Conservation (phyloP, 805 yeast genomes). For the Nakazawaea peltata region DNA sequence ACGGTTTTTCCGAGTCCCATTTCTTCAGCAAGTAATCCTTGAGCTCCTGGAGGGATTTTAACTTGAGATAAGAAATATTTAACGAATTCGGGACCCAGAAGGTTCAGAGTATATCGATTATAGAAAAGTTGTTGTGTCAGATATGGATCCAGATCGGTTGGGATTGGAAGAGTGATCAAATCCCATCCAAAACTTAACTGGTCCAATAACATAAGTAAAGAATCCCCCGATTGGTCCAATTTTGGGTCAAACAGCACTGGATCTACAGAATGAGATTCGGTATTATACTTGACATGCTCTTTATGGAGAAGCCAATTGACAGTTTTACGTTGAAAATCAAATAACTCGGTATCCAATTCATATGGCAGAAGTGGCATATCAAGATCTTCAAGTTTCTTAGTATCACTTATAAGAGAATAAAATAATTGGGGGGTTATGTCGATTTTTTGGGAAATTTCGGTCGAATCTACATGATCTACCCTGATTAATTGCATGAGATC, state of each 20-base stretch:
- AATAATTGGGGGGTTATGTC: too few species aligned
- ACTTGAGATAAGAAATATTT: conserved; percentile 16
- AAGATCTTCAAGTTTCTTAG: conserved; percentile 11
- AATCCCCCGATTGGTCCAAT: conserved; percentile 6
- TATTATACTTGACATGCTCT: conserved; percentile 36
- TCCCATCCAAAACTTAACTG: conserved; percentile 48
- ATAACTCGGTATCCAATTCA: conserved; percentile 33
- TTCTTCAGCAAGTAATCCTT: conserved; percentile 82
- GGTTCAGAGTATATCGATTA: conserved; percentile 42
- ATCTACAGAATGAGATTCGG: conserved; percentile 16
- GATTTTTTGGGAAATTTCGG: too few species aligned
- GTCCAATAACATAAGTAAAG: conserved; percentile 27
- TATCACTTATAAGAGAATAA: conserved; percentile 40
- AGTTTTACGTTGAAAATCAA: conserved; percentile 46
- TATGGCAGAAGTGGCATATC: conserved; percentile 23
- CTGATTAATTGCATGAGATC: too few species aligned
- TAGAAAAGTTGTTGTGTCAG: conserved; percentile 33
- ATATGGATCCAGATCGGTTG: conserved; percentile 4
- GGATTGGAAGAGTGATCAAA: conserved; percentile 13
- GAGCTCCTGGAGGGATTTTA: conserved; percentile 21
- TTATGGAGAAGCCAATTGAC: conserved; percentile 47
- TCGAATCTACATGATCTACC: too few species aligned
- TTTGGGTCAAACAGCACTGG: conserved; percentile 16
- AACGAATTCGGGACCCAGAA: conserved; percentile 27
- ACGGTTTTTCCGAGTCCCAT: conserved; percentile 98